Percentiles rank a stretch among this genome's conserved stretches.
These are phyloP conservation scores for Aspergillus saccharolyticus DNA, from an alignment of 495 filamentous ascomycete genomes.

Conservation along the genomic window DNA sequence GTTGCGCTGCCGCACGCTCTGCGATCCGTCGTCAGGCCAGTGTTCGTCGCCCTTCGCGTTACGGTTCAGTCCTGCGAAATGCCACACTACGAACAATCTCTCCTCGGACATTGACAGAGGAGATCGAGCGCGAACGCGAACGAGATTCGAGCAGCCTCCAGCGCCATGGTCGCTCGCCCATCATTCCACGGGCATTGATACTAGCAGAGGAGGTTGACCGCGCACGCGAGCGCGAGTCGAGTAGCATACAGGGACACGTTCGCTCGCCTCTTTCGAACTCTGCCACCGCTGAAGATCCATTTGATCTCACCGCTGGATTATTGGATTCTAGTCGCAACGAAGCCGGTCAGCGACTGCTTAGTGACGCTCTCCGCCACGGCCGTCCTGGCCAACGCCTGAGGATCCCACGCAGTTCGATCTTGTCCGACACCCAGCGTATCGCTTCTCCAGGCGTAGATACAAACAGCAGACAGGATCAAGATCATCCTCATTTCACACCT, in stretches of 20 bases:
- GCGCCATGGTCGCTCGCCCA: constrained; percentile 25
- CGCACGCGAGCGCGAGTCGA: constrained; percentile 20
- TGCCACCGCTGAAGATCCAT: constrained; percentile 26
- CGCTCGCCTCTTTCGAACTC: constrained; percentile 31
- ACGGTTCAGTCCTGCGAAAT: constrained; percentile 29
- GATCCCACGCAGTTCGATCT: constrained; percentile 25
- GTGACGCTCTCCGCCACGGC: constrained; percentile 28
- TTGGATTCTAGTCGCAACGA: constrained; percentile 31
- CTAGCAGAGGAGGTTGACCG: background rate
- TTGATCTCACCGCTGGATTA: constrained; percentile 25
- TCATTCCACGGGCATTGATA: background rate
- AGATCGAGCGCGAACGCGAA: constrained; percentile 31
- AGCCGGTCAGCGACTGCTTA: constrained; percentile 28
- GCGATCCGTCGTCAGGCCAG: constrained; percentile 59
- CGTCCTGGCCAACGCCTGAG: constrained; percentile 30
- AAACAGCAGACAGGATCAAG: constrained; percentile 14
- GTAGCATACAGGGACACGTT: constrained; percentile 20
- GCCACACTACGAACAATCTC: constrained; percentile 28
- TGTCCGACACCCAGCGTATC: constrained; percentile 24
- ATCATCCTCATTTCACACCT: constrained; percentile 34
- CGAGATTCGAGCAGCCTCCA: constrained; percentile 23
- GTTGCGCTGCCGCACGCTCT: constrained; percentile 61
- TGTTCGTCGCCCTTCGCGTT: constrained; percentile 35
- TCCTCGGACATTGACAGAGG: constrained; percentile 38
- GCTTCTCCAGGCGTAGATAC: constrained; percentile 17